Evolutionary conservation across 441 rosid species (phyloP).

Genomic region (Pelargonium australe): DNA sequence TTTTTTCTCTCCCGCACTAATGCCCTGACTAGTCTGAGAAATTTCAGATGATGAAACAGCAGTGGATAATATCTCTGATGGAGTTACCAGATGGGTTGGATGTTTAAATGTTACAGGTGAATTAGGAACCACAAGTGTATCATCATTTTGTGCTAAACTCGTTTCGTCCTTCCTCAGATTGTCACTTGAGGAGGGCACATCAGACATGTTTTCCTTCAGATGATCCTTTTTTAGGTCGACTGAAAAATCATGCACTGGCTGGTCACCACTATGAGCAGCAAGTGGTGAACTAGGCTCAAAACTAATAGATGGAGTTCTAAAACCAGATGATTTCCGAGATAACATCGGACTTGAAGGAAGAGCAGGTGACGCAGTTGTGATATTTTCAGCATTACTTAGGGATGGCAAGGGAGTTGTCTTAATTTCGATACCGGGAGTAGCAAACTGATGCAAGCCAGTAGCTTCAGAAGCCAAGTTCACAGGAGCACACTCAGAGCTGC

Average conservation of each 20-base stretch:
- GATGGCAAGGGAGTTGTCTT: constrained; percentile 35
- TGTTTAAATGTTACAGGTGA: constrained; percentile 34
- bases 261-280: constrained; percentile 35
- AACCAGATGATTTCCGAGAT: constrained; percentile 47
- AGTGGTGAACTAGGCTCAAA: constrained; percentile 28
- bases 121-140: constrained; percentile 29
- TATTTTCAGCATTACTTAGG: constrained; percentile 31
- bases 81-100: constrained; percentile 49
- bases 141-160: constrained; percentile 26
- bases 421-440: constrained; percentile 30
- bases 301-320: constrained; percentile 33
- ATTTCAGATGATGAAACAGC: constrained; percentile 33
- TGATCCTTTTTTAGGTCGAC: constrained; percentile 26
- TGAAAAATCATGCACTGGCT: constrained; percentile 26
- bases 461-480: constrained; percentile 39
- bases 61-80: constrained; percentile 45
- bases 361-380: constrained; percentile 33
- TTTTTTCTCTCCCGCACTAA: constrained; percentile 27
- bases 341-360: constrained; percentile 52
- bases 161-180: constrained; percentile 30
- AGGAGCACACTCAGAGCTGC: constrained; percentile 32
- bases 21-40: constrained; percentile 31
- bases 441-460: constrained; percentile 28
- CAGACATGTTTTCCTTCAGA: constrained; percentile 29
- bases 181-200: constrained; percentile 32